These are phyloP conservation scores for Artomyces pyxidatus DNA, from an alignment of 768 basidiomycete genomes.

Conservation along the genomic window DNA sequence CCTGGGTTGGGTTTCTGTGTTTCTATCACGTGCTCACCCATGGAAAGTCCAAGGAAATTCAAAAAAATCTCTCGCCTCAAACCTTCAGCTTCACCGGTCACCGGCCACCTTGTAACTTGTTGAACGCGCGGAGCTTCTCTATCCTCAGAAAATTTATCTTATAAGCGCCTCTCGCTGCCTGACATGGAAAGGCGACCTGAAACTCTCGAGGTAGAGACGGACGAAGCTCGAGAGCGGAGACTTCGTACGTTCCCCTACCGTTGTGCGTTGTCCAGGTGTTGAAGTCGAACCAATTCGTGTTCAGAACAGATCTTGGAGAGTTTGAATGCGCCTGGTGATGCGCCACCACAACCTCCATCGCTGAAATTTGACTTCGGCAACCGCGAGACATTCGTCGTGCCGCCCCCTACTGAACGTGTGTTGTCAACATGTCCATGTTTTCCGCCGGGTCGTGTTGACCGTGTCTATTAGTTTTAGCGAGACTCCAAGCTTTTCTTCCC, in stretches of 20 bases:
- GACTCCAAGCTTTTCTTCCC: conserved; percentile 62
- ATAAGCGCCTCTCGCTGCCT: background rate
- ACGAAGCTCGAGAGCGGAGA: conserved; percentile 9
- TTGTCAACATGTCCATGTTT: background rate
- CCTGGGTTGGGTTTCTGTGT: too few relatives aligned
- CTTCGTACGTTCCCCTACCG: conserved; percentile 20
- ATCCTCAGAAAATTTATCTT: too few relatives aligned
- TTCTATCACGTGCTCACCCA: too few relatives aligned
- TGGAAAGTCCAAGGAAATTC: too few relatives aligned
- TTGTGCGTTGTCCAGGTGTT: too few relatives aligned
- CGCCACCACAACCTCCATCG: conserved; percentile 1
- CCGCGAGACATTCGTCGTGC: conserved; percentile 15
- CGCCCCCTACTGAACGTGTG: conserved; percentile 18
- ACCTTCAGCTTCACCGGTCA: too few relatives aligned
- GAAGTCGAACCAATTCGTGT: background rate
- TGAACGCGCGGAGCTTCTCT: too few relatives aligned
- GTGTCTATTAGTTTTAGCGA: conserved; percentile 45
- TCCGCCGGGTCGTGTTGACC: background rate
- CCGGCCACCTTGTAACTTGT: too few relatives aligned
- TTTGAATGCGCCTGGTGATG: background rate
- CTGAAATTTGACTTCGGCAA: conserved; percentile 18
- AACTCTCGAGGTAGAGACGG: conserved; percentile 9
- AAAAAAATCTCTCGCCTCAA: too few relatives aligned
- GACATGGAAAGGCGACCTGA: background rate
- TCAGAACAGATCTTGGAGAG: conserved; percentile 15